Evolutionary conservation across 192 early-diverging fungal species (phyloP), one percentile per base, ranked within the genome.

Genomic region (Hyaloraphidium curvatum): DNA sequence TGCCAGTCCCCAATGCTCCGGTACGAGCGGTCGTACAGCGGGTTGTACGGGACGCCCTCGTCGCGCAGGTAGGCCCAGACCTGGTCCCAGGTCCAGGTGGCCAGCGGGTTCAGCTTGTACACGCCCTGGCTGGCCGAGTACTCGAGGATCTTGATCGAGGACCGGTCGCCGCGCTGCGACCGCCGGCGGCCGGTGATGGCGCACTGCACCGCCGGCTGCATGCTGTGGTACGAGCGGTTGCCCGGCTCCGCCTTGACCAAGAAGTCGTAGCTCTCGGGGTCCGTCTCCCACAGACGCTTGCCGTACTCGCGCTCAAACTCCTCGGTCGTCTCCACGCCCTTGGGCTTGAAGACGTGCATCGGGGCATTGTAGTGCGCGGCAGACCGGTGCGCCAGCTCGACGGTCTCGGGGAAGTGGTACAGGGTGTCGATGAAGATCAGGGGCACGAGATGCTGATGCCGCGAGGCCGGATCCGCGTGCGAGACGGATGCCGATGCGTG

Each of bases 371-470:
- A 92, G 39, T 71, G 74, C 16, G 73, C 58, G 41, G 81, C 63
- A 54, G 72, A 81, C 31, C 71, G 73, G 4, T 75, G 43, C 21
- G 84, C 80, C 33, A 96, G 67, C 11, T 83, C 80, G 21, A 91
- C 59, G 23, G 92, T 96, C 59, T 96, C 92, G 48, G 75, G 63
- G 69, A 96, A 96, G 67, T 96, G 87, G 63, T 96, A 84, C 39
- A 96, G 68, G 2, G 92, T 96, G 66, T 96, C 92, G 53, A 96
- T 66, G 54, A 96, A 96, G 59, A 96, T 84, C 22, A 92, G 67
- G 11, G 84, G 83, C 0, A 87, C 72, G n/a, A 67, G 67, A 56
- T 82, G 73, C 37, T 52, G 58, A 53, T 64, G 58, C 64, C 58
- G 31, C 40, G 59, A 4, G 56, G 50, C 33, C 72, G 64, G 16